phyloP scores from a whole-genome alignment of 2,329 filamentous ascomycete genomes.

The Aspergillus caelatus region DNA sequence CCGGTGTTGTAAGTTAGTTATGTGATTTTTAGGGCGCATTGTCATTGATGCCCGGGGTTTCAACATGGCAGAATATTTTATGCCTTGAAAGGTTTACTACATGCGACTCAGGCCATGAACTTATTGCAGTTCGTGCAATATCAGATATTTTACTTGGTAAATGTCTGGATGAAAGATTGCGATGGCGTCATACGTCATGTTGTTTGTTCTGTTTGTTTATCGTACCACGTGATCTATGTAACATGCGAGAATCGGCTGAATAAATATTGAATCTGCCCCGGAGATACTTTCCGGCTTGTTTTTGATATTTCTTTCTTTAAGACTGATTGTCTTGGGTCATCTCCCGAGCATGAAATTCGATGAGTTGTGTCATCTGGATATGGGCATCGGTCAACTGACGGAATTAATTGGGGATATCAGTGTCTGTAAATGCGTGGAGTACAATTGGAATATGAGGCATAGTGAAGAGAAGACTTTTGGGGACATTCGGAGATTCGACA shows the following conservation, averaged over 20 bases:
- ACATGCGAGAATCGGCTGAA: not conserved
- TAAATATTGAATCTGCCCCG: not conserved
- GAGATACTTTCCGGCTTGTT: not conserved
- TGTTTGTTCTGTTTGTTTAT: not conserved
- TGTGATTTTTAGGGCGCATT: not conserved
- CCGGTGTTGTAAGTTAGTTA: not conserved
- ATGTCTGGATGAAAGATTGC: not conserved
- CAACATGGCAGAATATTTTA: not conserved
- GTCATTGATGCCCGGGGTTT: not conserved
- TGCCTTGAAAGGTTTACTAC: not conserved
- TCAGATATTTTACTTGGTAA: not conserved
- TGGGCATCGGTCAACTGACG: slow-evolving; percentile 3
- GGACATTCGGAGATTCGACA: slow-evolving; percentile 18
- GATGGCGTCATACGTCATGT: not conserved
- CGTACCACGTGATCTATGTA: not conserved
- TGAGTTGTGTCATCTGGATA: not conserved
- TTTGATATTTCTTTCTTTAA: not conserved
- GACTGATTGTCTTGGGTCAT: not conserved
- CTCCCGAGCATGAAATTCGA: not conserved
- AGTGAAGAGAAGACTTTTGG: slow-evolving; percentile 6
- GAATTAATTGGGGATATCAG: slow-evolving; percentile 32
- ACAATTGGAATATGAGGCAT: slow-evolving; percentile 8
- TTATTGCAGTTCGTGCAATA: not conserved
- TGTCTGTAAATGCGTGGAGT: slow-evolving; percentile 17
- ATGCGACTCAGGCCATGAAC: not conserved